phyloP scores from a whole-genome alignment of 192 early-diverging fungal species.

The Linnemannia hyalina region DNA sequence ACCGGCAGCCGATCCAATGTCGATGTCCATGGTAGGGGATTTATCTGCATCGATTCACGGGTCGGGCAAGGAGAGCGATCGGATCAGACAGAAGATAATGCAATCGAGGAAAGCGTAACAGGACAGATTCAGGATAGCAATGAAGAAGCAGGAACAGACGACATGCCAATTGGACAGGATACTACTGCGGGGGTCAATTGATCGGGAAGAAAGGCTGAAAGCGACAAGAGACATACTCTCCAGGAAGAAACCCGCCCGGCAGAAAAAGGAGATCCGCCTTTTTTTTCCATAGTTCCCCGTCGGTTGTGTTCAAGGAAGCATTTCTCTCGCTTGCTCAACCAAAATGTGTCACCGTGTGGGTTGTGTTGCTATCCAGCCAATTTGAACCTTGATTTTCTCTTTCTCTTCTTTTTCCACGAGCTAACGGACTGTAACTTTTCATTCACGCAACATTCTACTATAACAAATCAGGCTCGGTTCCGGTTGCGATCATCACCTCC shows the following conservation, averaged over 20 bases:
- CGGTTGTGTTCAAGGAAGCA: background rate
- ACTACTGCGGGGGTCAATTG: background rate
- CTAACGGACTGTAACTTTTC: background rate
- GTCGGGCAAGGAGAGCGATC: background rate
- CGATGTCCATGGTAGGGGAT: conserved; percentile 23
- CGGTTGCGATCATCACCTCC: conserved; percentile 49
- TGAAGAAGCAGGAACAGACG: background rate
- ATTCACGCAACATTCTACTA: conserved; percentile 1
- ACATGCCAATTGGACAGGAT: background rate
- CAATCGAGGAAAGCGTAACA: background rate
- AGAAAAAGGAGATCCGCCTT: background rate
- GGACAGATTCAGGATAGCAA: background rate
- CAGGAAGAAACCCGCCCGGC: background rate
- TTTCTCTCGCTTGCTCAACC: background rate
- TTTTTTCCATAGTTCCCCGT: background rate
- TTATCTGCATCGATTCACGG: background rate
- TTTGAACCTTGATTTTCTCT: conserved; percentile 23
- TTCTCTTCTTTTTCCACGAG: conserved; percentile 1
- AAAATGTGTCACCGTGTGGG: conserved; percentile 3
- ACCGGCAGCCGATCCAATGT: background rate
- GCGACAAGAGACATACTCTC: background rate
- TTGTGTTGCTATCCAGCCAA: background rate
- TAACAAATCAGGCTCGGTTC: conserved; percentile 58
- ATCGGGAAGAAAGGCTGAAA: background rate
- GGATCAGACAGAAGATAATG: background rate